These are phyloP conservation scores for Penicillium paradoxum DNA, from an alignment of 495 filamentous ascomycete species.

Conservation along the genomic window DNA sequence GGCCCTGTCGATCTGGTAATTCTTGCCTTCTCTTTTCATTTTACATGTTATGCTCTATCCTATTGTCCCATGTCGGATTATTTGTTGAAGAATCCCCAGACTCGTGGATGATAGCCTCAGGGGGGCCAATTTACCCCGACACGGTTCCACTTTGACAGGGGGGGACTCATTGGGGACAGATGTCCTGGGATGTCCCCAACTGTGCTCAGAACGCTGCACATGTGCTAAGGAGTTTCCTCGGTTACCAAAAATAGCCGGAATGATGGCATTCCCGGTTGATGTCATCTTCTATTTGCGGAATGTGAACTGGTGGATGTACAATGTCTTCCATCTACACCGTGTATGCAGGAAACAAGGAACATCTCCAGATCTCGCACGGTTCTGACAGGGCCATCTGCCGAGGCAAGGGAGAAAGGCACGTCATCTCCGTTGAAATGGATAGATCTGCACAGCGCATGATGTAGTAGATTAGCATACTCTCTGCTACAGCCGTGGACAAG, in stretches of 20 bases:
- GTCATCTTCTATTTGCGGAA: neutral
- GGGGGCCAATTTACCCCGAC: slow-evolving; percentile 6
- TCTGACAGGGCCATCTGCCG: neutral
- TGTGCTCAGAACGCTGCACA: too few relatives aligned
- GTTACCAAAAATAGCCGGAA: slow-evolving; percentile 8
- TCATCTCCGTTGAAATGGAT: neutral
- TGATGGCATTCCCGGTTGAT: slow-evolving; percentile 14
- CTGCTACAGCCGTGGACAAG: too few relatives aligned
- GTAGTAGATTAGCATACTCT: too few relatives aligned
- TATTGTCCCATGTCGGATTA: too few relatives aligned
- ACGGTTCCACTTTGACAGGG: slow-evolving; percentile 9
- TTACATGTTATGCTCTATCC: neutral
- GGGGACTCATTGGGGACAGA: too few relatives aligned
- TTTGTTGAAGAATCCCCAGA: slow-evolving; percentile 12
- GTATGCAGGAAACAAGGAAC: too few relatives aligned
- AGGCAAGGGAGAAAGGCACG: neutral
- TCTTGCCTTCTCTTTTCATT: neutral
- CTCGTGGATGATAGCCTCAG: slow-evolving; percentile 9
- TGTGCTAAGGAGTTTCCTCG: slow-evolving; percentile 2
- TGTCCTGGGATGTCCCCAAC: too few relatives aligned
- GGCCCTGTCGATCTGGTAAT: slow-evolving; percentile 1
- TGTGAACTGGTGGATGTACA: neutral
- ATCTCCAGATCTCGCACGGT: neutral
- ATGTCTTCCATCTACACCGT: too few relatives aligned
- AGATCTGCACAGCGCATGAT: too few relatives aligned